Base-by-base conservation (phyloP, 1,284 basidiomycete genomes). In the Ustanciosporium gigantosporum region DNA sequence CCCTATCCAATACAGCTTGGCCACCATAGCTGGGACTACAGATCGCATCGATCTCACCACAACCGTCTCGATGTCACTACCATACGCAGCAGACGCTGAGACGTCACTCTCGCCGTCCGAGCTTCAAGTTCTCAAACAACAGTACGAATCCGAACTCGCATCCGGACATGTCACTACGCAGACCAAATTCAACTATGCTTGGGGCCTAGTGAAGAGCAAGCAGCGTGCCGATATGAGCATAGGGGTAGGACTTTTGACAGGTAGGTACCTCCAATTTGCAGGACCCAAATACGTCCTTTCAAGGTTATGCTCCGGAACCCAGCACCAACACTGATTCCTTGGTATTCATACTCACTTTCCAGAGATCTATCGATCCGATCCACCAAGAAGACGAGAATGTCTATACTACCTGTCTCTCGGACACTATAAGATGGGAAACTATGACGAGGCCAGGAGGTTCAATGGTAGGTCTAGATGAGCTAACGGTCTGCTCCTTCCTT, bases 401-500 rank as follows among this genome's bases (percentile, higher is more conserved):
- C 81, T 97, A 27, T 99, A 97, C 78, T 99, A 97, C 80, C 87
- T 99, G 39, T 90, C 91, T 1, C 83, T 98, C 11, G 95, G 95
- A 0, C 88, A 98, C 79, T 97, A 91, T 81, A 98, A 98, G 83
- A 88, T 97, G 84, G 87, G 88, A 25, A 94, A 97, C 79, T 97
- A 89, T 77, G 88, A 89, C 29, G 91, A 97, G 77, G 91, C 93
- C 2, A 87, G 85, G 79, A 87, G 86, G 58, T 98, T 97, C 79
- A 97, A 96, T 78, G 87, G 92, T 95, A 42, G 58, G 87, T 76
- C 16, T 17, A 22, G 15, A 7, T 9, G 15, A 24, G 4, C 9
- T 41, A 20, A 14, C n/a, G n/a, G n/a, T n/a, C n/a, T n/a, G n/a
- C n/a, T n/a, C n/a, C 8, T 15, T 29, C n/a, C n/a, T n/a, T n/a